These are phyloP conservation scores for Nematocida displodere DNA, from an alignment of 371 early-diverging fungal species.

Conservation along the genomic window DNA sequence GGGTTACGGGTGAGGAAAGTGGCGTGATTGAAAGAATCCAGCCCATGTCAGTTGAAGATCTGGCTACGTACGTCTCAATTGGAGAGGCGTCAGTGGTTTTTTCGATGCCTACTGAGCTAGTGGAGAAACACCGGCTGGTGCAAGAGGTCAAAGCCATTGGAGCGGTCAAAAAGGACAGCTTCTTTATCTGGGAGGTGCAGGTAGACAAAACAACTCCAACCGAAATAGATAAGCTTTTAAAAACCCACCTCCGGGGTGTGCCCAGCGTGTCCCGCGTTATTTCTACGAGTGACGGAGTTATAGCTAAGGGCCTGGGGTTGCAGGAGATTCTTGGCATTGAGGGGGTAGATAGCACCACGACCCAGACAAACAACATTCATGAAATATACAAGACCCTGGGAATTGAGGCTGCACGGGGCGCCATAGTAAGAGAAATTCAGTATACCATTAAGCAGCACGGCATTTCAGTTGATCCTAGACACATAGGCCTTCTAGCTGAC, in stretches of 20 bases:
- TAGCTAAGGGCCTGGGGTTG: conserved; percentile 88
- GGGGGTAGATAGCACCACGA: conserved; percentile 69
- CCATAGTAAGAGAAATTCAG: conserved; percentile 75
- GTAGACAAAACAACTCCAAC: conserved; percentile 21
- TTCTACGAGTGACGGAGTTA: conserved; percentile 67
- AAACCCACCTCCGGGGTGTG: conserved; percentile 33
- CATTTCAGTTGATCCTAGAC: conserved; percentile 90
- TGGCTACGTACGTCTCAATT: conserved; percentile 16
- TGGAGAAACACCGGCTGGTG: neutral
- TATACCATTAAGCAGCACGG: conserved; percentile 80
- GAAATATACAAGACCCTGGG: conserved; percentile 84
- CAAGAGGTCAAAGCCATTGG: conserved; percentile 18
- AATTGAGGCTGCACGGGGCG: conserved; percentile 82
- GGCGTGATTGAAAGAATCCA: conserved; percentile 2
- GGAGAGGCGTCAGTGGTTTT: conserved; percentile 21
- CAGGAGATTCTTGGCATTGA: conserved; percentile 74
- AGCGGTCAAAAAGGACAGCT: neutral
- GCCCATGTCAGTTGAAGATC: conserved; percentile 9
- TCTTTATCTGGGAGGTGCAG: conserved; percentile 20
- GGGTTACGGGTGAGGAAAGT: neutral
- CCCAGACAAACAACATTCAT: conserved; percentile 82
- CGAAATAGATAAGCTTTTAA: conserved; percentile 50
- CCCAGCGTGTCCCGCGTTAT: conserved; percentile 4
- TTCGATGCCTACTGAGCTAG: neutral
- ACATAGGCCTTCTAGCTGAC: conserved; percentile 92